These are phyloP conservation scores for Coniochaeta sp. DNA, from an alignment of 2,329 filamentous ascomycete genomes.

Conservation along the genomic window DNA sequence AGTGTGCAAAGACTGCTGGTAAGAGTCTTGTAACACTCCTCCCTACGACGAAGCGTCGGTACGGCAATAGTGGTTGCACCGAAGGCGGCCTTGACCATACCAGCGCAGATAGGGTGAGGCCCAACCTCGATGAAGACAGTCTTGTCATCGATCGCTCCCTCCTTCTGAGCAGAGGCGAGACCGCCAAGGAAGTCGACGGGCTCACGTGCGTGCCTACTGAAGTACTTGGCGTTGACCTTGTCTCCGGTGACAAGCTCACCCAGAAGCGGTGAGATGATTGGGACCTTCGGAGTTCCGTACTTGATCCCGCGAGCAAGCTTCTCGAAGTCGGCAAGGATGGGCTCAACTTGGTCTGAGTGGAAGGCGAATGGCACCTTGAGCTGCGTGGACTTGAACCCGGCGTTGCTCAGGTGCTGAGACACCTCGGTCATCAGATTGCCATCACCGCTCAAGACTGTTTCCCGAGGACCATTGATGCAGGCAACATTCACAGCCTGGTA, in stretches of 20 bases:
- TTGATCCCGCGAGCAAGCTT: conserved; percentile 29
- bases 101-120: conserved; percentile 63
- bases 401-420: conserved; percentile 24
- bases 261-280: conserved; percentile 61
- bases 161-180: conserved; percentile 49
- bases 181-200: conserved; percentile 63
- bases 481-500: conserved; percentile 42
- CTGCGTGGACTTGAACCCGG: conserved; percentile 33
- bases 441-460: conserved; percentile 60
- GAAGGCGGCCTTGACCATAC: conserved; percentile 61
- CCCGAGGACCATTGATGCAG: conserved; percentile 69
- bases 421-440: conserved; percentile 35
- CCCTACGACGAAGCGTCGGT: conserved; percentile 55
- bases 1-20: conserved; percentile 49
- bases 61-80: conserved; percentile 45
- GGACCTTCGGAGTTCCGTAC: conserved; percentile 41
- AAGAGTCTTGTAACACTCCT: conserved; percentile 59
- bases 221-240: conserved; percentile 53
- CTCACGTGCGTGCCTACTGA: conserved; percentile 58
- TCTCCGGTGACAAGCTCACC: conserved; percentile 54
- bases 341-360: conserved; percentile 46
- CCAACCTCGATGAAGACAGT: conserved; percentile 68
- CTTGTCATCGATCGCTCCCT: conserved; percentile 55
- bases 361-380: conserved; percentile 47
- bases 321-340: conserved; percentile 53